Evolutionary conservation across 768 basidiomycete genomes (phyloP), one percentile per base, ranked within the genome.

Genomic region (Botryobasidium botryosum): DNA sequence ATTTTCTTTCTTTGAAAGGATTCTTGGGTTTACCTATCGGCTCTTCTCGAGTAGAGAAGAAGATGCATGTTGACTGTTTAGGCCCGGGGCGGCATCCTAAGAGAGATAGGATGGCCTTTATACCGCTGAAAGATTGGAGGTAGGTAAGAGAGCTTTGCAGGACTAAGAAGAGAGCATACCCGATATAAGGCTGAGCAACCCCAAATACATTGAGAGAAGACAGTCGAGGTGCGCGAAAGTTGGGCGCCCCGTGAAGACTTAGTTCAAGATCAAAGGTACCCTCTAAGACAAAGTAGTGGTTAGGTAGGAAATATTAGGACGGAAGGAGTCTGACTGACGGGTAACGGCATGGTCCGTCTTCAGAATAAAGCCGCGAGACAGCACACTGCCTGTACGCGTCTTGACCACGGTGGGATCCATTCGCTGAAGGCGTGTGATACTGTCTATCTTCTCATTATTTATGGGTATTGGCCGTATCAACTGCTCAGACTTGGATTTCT

Each of bases 21-120:
- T 17, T 13, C 6, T 27, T 20, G 21, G 18, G 67, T 77, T 49
- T 60, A 87, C 88, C 75, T 43, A 92, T 75, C 3, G 91, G 90
- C 57, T 97, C 94, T 61, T 99, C 94, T 52, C 94, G 71, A 10
- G 92, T 94, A 24, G 83, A 94, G 61, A 97, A 87, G 88, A 90
- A 99, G 24, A 92, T 78, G 3, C 85, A 84, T 53, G 76, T 79
- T 23, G 39, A 42, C 23, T 53, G 29, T 49, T 51, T 36, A 46
- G 40, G 54, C 26, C 68, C 72, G 6, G 83, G 83, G 24, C 79
- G 65, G 51, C 80, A 82, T 28, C 78, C 67, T 5, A 99, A 71
- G 8, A 88, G 69, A 18, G 86, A 86, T 3, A 99, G 64, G 40
- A 97, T 85, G 2, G 87, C 90, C 37, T 85, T 70, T 8, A 99